Base-by-base conservation (phyloP, 129 eudicot genomes). In the Centaurea solstitialis region DNA sequence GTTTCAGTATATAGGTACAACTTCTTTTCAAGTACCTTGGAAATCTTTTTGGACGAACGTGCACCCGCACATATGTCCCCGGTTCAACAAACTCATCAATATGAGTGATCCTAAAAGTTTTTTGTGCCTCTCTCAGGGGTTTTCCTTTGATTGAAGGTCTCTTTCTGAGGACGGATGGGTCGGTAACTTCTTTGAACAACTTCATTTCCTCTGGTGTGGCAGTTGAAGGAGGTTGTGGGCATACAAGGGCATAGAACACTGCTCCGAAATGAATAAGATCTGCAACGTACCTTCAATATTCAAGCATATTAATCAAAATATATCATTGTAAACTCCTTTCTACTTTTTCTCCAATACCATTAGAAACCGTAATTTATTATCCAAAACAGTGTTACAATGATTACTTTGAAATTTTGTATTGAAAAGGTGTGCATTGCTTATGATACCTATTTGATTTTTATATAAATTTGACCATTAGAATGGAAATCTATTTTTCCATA, bases 211-310 rank as follows among this genome's bases (percentile, higher is more conserved):
- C 97, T 0, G 81, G 82, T 21, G 95, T 91, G 62, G 99, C 99
- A 86, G 88, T 96, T 65, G 87, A 79, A 75, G 99, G 98, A 23
- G 99, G 99, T 73, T 88, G 79, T 21, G 99, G 98, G 80, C 91
- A 91, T 57, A 96, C 98, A 59, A 96, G 98, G 22, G 99, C 98
- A 83, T 91, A 91, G 81, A 82, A 84, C 10, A 96, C 95, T 18
- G 99, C 98, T 78, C 99, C 99, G 72, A 96, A 96, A 23, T 83
- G 97, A 83, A 96, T 93, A 26, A 96, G 97, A 86, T 96, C 99
- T 78, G 93, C 91, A 87, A 96, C 99, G 83, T 74, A 96, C 86
- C 99, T 96, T 86, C 84, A 84, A 74, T 24, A 61, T 86, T 65
- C 76, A 84, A 83, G 78, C 35, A 84, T 9, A 79, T 76, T 26